Conservation (phyloP, 2,329 filamentous ascomycete genomes). For the Cordyceps javanica region DNA sequence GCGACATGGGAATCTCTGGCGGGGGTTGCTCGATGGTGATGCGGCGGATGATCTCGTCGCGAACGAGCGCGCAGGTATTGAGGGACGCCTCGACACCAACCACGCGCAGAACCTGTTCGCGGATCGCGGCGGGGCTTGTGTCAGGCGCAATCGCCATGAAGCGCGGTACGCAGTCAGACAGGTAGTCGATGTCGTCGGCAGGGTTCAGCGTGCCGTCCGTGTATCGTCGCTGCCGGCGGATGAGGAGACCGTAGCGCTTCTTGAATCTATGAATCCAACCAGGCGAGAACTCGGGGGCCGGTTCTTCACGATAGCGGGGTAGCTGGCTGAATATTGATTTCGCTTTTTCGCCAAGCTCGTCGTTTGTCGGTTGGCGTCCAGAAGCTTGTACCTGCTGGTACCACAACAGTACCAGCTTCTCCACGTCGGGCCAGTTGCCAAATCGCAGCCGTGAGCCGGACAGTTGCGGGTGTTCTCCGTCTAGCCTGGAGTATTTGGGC, state of each 20-base stretch:
- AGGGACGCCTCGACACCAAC: conserved; percentile 50
- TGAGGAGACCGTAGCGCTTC: conserved; percentile 54
- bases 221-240: conserved; percentile 49
- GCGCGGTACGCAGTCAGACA: conserved; percentile 53
- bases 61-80: conserved; percentile 48
- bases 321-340: conserved; percentile 53
- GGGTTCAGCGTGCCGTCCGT: conserved; percentile 40
- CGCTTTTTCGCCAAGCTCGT: conserved; percentile 57
- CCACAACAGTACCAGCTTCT: conserved; percentile 51
- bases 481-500: conserved; percentile 55
- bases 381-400: conserved; percentile 45
- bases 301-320: conserved; percentile 54
- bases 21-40: conserved; percentile 13
- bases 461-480: conserved; percentile 52
- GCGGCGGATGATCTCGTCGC: conserved; percentile 49
- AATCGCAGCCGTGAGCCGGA: conserved; percentile 57
- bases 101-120: conserved; percentile 49
- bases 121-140: conserved; percentile 53
- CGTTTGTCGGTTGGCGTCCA: conserved; percentile 55
- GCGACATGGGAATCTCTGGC: neutral
- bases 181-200: conserved; percentile 52
- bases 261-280: conserved; percentile 62
- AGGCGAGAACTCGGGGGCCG: conserved; percentile 55
- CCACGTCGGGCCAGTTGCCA: conserved; percentile 59
- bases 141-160: conserved; percentile 53